Conservation (phyloP, 768 basidiomycete genomes). For the Collybia nuda region DNA sequence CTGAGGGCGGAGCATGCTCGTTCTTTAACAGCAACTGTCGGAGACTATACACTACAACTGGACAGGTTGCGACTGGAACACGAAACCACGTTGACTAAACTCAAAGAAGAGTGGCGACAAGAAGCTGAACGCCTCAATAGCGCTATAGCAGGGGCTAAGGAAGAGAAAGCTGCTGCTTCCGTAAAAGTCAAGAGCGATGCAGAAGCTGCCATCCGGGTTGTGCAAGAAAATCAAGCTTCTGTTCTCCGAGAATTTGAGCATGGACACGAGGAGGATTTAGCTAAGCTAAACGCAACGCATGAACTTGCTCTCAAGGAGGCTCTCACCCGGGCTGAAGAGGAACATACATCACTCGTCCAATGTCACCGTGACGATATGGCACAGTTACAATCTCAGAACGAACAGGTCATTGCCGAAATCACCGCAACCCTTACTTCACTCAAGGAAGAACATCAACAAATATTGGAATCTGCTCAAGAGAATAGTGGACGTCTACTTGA, state of each 20-base stretch:
- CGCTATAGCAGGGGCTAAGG: slow-evolving; percentile 43
- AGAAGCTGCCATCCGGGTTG: slow-evolving; percentile 43
- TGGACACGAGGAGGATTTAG: slow-evolving; percentile 56
- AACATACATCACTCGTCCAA: slow-evolving; percentile 26
- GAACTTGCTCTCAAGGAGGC: slow-evolving; percentile 34
- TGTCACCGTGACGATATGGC: slow-evolving; percentile 37
- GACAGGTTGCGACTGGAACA: slow-evolving; percentile 65
- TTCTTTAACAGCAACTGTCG: slow-evolving; percentile 52
- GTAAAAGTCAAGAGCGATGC: slow-evolving; percentile 42
- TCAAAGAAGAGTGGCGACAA: slow-evolving; percentile 52
- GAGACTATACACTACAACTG: slow-evolving; percentile 57
- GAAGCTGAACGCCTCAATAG: slow-evolving; percentile 50
- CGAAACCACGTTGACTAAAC: slow-evolving; percentile 46
- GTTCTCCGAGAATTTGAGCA: slow-evolving; percentile 55
- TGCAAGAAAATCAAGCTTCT: slow-evolving; percentile 56
- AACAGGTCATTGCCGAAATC: slow-evolving; percentile 41
- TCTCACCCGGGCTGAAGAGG: slow-evolving; percentile 21
- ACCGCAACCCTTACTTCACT: slow-evolving; percentile 37
- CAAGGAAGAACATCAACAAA: slow-evolving; percentile 33
- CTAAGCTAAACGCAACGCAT: slow-evolving; percentile 48
- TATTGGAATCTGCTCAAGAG: slow-evolving; percentile 33
- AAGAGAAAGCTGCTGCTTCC: slow-evolving; percentile 36
- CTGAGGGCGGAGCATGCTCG: slow-evolving; percentile 64
- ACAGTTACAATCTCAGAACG: slow-evolving; percentile 44
- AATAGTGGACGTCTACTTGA: slow-evolving; percentile 36